These are phyloP conservation scores for Xerocomus nothofagi DNA, from an alignment of 1,284 basidiomycete species.

Conservation along the genomic window DNA sequence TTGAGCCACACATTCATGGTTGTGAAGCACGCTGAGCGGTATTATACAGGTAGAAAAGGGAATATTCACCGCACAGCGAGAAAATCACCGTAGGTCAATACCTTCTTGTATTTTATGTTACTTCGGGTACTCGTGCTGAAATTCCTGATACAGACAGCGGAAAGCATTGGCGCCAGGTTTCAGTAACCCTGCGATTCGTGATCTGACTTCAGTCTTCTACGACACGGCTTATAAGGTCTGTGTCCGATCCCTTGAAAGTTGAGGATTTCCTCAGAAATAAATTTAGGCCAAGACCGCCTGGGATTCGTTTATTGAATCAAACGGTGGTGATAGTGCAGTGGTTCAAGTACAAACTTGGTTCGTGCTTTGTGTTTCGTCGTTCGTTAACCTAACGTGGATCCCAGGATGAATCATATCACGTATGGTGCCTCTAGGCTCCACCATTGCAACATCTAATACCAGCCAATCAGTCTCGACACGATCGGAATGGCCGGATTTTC, in stretches of 20 bases:
- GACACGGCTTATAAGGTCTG: conserved; percentile 39
- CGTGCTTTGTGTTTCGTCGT: not conserved
- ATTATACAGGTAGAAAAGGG: conserved; percentile 21
- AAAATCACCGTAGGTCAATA: conserved; percentile 24
- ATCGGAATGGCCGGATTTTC: conserved; percentile 63
- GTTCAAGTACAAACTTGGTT: conserved; percentile 52
- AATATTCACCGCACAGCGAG: conserved; percentile 22
- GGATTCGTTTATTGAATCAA: conserved; percentile 47
- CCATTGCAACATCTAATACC: conserved; percentile 26
- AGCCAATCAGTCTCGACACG: conserved; percentile 47
- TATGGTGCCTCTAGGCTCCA: conserved; percentile 30
- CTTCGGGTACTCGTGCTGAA: not conserved
- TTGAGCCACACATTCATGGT: not conserved
- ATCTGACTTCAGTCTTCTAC: conserved; percentile 44
- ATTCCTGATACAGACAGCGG: conserved; percentile 38
- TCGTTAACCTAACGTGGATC: not conserved
- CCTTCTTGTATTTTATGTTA: not conserved
- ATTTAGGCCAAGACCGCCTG: conserved; percentile 43
- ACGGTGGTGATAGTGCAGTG: conserved; percentile 26
- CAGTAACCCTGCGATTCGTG: conserved; percentile 46
- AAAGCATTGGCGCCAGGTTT: conserved; percentile 49
- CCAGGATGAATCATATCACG: conserved; percentile 55
- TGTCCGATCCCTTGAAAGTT: not conserved
- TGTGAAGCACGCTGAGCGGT: not conserved
- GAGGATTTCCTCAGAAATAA: not conserved